These are phyloP conservation scores for Tolypocladium guangdongense DNA, from an alignment of 2,329 filamentous ascomycete species.

Conservation along the genomic window DNA sequence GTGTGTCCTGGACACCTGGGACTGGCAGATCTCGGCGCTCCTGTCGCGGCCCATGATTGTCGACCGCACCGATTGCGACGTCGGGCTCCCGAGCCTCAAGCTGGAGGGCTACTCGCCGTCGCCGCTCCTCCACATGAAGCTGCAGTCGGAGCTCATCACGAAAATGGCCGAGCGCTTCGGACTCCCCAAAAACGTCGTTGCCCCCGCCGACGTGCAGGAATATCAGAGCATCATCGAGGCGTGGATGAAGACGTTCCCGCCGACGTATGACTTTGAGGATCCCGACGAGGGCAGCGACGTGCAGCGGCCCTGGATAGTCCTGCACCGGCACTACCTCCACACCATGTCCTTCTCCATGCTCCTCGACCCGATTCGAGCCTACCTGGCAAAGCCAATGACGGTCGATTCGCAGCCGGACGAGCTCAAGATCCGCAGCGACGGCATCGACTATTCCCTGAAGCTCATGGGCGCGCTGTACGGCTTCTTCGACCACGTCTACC, in stretches of 20 bases:
- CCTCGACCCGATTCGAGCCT: slow-evolving; percentile 33
- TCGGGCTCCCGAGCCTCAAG: slow-evolving; percentile 19
- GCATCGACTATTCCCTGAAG: slow-evolving; percentile 31
- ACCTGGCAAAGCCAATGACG: slow-evolving; percentile 27
- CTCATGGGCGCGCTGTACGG: slow-evolving; percentile 27
- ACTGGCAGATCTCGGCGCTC: slow-evolving; percentile 26
- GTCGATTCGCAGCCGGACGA: slow-evolving; percentile 17
- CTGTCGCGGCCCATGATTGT: slow-evolving; percentile 23
- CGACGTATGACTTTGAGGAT: slow-evolving; percentile 24
- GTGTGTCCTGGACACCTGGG: slow-evolving; percentile 26
- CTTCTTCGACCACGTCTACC: slow-evolving; percentile 32
- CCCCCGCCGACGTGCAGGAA: slow-evolving; percentile 17
- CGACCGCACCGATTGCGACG: slow-evolving; percentile 21
- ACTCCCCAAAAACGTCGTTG: slow-evolving; percentile 15
- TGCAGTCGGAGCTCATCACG: slow-evolving; percentile 23
- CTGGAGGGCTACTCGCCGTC: slow-evolving; percentile 20
- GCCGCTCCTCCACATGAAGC: slow-evolving; percentile 23
- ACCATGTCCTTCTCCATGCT: slow-evolving; percentile 32
- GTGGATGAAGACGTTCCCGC: slow-evolving; percentile 32
- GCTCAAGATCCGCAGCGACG: slow-evolving; percentile 25
- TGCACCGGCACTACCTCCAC: slow-evolving; percentile 35
- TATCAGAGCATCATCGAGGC: slow-evolving; percentile 24
- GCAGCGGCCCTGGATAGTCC: slow-evolving; percentile 28
- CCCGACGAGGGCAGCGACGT: slow-evolving; percentile 31
- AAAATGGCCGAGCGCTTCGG: slow-evolving; percentile 20